Conservation (phyloP, 1,139 yeast genomes). For the Lodderomyces beijingensis region DNA sequence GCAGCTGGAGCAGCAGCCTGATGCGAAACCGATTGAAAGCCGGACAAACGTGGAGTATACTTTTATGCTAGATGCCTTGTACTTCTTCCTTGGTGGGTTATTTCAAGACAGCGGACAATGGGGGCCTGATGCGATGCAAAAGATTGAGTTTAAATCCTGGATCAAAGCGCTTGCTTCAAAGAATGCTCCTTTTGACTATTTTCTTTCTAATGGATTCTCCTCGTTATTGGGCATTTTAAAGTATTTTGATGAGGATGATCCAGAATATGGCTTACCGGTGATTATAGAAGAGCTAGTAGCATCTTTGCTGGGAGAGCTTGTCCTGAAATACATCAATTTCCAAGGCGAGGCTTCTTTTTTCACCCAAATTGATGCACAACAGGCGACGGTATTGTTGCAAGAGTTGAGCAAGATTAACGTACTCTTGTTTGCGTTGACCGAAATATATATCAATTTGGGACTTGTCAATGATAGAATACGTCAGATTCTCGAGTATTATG, state of each 20-base stretch:
- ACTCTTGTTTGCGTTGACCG: constrained; percentile 44
- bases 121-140: constrained; percentile 39
- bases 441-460: constrained; percentile 51
- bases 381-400: constrained; percentile 30
- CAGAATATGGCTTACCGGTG: constrained; percentile 44
- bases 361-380: constrained; percentile 22
- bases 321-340: constrained; percentile 19
- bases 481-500: constrained; percentile 44
- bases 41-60: constrained; percentile 53
- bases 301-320: constrained; percentile 13
- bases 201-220: constrained; percentile 50
- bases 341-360: constrained; percentile 23
- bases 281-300: constrained; percentile 15
- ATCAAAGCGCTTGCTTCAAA: constrained; percentile 38
- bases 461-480: constrained; percentile 45
- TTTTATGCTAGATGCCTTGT: constrained; percentile 43
- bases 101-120: constrained; percentile 48
- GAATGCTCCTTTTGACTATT: constrained; percentile 59
- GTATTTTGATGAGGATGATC: constrained; percentile 53
- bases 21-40: constrained; percentile 38
- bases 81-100: constrained; percentile 43
- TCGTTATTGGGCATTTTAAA: constrained; percentile 52
- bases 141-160: constrained; percentile 43
- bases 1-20: constrained; percentile 18
- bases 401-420: constrained; percentile 31